Evolutionary conservation across 2,329 filamentous ascomycete species (phyloP).

Genomic region (Colletotrichum agaves): DNA sequence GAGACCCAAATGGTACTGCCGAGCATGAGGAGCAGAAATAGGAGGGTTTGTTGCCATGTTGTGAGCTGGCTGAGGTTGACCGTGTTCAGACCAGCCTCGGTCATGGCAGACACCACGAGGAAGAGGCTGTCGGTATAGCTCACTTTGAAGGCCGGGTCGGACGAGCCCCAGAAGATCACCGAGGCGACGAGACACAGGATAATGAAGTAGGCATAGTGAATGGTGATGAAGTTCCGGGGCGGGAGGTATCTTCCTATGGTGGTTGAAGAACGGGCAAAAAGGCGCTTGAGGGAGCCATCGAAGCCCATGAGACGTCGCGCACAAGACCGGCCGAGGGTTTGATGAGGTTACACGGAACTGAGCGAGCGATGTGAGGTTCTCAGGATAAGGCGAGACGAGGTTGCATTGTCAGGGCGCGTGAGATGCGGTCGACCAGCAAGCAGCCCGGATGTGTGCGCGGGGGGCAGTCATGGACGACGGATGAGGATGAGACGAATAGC

Average conservation of each 20-base stretch:
- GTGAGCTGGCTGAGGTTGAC: conserved; percentile 72
- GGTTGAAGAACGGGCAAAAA: neutral
- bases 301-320: neutral
- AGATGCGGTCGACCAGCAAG: neutral
- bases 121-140: conserved; percentile 74
- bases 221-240: conserved; percentile 68
- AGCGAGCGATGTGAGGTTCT: too few species aligned
- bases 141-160: conserved; percentile 61
- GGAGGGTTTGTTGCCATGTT: conserved; percentile 73
- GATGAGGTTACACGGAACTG: too few species aligned
- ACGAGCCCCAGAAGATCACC: conserved; percentile 69
- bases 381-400: neutral
- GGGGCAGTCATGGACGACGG: neutral
- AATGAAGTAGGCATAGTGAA: conserved; percentile 77
- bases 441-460: too few species aligned
- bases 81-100: conserved; percentile 74
- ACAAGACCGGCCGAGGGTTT: too few species aligned
- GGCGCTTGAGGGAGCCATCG: neutral
- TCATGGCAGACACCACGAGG: conserved; percentile 73
- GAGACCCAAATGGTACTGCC: conserved; percentile 75
- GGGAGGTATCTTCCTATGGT: conserved; percentile 41
- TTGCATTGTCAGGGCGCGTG: neutral
- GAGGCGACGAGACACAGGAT: conserved; percentile 65
- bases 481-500: neutral
- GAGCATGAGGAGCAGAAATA: conserved; percentile 73